Base-by-base conservation (phyloP, 768 basidiomycete species). In the Agrocybe chaxingu region DNA sequence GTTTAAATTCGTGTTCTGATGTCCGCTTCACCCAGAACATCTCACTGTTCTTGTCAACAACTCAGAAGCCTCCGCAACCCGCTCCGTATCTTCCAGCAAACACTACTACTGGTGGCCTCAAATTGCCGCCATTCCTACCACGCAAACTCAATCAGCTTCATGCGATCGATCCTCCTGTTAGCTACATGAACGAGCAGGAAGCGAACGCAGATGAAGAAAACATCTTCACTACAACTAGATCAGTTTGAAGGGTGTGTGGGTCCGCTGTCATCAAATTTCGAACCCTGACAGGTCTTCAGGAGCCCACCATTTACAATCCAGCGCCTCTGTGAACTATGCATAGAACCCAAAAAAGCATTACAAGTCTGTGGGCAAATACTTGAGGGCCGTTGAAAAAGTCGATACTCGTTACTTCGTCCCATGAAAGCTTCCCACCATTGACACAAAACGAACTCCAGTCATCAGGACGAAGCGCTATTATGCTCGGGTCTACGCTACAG, bases 241-340 rank as follows among this genome's bases (percentile, higher is more conserved):
- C 79, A 80, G 34, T 90, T 92, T 54, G 87, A 91, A 38, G 77
- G 77, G 91, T 91, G 58, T 42, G 82, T 74, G 44, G 11, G 12
- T 42, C 43, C 34, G 9, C 42, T 44, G 35, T 30, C 37, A 29
- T 32, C 39, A 43, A 16, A 4, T 34, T 13, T 35, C 34, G 8
- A 48, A 39, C 38, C 30, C 42, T 42, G 36, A 48, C 38, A 12
- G 18, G 29, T 13, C 29, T 47, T 44, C 34, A 53, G 82, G 12
- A 77, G 77, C 45, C 78, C 88, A 0, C 92, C 92, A 2, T 96
- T 95, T 65, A 94, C 92, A 7, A 87, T 95, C 48, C 93, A 96
- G 67, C 84, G 92, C 39, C 71, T 94, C 9, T 90, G 89, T 63
- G 92, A 95, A 62, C 82, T 96, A 19, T 83, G 85, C 56, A 57